Evolutionary conservation across 1,284 basidiomycete species (phyloP).

Genomic region (Kwoniella shivajii): DNA sequence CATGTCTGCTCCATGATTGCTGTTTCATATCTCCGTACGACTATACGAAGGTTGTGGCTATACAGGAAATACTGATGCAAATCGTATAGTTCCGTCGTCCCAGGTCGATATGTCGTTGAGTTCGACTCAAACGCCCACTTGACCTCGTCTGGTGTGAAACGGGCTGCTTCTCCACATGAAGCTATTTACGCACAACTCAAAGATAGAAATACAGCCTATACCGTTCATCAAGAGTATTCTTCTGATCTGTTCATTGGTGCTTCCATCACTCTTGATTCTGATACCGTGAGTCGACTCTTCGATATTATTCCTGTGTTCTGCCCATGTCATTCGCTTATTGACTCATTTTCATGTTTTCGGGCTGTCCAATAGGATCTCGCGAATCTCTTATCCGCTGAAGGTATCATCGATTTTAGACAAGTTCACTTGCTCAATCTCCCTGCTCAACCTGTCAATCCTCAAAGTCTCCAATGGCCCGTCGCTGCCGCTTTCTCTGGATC

Average conservation of each 20-base stretch:
- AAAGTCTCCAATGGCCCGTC: constrained; percentile 10
- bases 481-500: background rate
- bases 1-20: background rate
- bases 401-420: constrained; percentile 39
- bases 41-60: background rate
- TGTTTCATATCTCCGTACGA: background rate
- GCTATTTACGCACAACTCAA: constrained; percentile 53
- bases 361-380: constrained; percentile 23
- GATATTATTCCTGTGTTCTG: background rate
- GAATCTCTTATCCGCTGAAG: constrained; percentile 27
- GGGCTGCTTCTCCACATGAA: constrained; percentile 45
- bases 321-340: background rate
- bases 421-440: constrained; percentile 35
- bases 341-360: background rate
- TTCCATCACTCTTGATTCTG: constrained; percentile 49
- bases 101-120: constrained; percentile 47
- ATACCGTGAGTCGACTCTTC: constrained; percentile 34
- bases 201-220: constrained; percentile 51
- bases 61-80: background rate
- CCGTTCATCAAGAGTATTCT: constrained; percentile 56
- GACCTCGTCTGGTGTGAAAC: constrained; percentile 26
- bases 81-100: constrained; percentile 22
- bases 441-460: constrained; percentile 3
- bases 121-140: constrained; percentile 41
- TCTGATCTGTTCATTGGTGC: constrained; percentile 58